phyloP scores from a whole-genome alignment of 2,329 filamentous ascomycete genomes.

The Diaporthe velutina region DNA sequence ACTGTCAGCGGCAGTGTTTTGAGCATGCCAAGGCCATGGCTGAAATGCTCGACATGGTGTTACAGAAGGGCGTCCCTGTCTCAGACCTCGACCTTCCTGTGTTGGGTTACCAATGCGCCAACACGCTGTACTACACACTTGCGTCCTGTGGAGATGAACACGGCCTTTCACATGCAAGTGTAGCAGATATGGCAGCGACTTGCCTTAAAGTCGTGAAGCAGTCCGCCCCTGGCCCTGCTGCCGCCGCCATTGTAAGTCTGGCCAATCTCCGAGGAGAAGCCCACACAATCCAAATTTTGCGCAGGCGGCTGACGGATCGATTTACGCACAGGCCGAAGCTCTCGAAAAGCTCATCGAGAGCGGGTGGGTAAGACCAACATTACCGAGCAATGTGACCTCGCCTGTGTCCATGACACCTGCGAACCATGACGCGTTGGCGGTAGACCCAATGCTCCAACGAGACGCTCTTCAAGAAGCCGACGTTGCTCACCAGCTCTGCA shows the following conservation, averaged over 20 bases:
- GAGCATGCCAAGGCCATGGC: conserved; percentile 68
- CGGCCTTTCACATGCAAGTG: conserved; percentile 58
- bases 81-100: conserved; percentile 68
- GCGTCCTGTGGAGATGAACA: conserved; percentile 59
- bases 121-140: conserved; percentile 65
- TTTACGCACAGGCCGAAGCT: conserved; percentile 52
- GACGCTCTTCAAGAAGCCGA: conserved; percentile 41
- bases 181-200: conserved; percentile 63
- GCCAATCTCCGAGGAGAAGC: not conserved
- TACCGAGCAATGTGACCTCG: conserved; percentile 42
- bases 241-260: conserved; percentile 59
- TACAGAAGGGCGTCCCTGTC: conserved; percentile 63
- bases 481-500: conserved; percentile 38
- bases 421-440: conserved; percentile 32
- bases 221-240: conserved; percentile 64
- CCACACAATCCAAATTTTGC: too few relatives aligned
- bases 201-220: conserved; percentile 65
- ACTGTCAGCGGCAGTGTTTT: conserved; percentile 64
- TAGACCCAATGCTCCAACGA: conserved; percentile 39
- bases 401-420: conserved; percentile 34
- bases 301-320: not conserved
- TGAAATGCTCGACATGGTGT: conserved; percentile 65
- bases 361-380: conserved; percentile 50
- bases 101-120: conserved; percentile 68
- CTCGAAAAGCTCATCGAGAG: conserved; percentile 64